Evolutionary conservation across 768 basidiomycete genomes (phyloP).

Genomic region (Boletus subparvulus): DNA sequence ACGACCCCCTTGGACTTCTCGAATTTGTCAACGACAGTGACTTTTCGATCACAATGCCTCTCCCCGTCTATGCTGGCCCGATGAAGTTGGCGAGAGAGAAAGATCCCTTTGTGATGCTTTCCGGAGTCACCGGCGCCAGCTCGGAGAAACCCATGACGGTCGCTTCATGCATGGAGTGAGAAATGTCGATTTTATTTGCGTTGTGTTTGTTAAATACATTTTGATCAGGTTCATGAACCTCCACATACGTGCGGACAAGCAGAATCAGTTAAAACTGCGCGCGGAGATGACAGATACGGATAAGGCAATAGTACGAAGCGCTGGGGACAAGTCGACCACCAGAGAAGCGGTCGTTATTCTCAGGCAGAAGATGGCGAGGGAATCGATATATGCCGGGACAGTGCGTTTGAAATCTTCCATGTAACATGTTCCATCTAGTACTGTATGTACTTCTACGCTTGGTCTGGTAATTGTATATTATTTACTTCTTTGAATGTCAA

Average conservation of each 20-base stretch:
- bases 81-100: conserved; percentile 1
- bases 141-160: conserved; percentile 14
- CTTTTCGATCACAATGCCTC: conserved; percentile 10
- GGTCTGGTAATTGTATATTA: neutral
- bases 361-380: conserved; percentile 16
- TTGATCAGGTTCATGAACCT: conserved; percentile 10
- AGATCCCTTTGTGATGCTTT: conserved; percentile 11
- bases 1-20: conserved; percentile 10
- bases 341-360: conserved; percentile 4
- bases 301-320: conserved; percentile 10
- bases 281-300: conserved; percentile 19
- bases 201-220: neutral
- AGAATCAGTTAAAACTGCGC: conserved; percentile 14
- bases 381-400: conserved; percentile 5
- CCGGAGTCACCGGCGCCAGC: neutral
- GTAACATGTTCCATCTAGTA: neutral
- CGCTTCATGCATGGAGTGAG: conserved; percentile 10
- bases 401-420: no score
- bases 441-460: neutral
- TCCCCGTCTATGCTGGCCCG: neutral
- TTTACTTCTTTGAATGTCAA: neutral
- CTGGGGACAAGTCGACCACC: neutral
- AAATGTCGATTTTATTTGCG: no score
- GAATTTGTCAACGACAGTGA: conserved; percentile 21
- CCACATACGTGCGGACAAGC: conserved; percentile 17